These are phyloP conservation scores for Plasmodium yoelii DNA, from an alignment of 169 alveolate genomes.

Conservation along the genomic window DNA sequence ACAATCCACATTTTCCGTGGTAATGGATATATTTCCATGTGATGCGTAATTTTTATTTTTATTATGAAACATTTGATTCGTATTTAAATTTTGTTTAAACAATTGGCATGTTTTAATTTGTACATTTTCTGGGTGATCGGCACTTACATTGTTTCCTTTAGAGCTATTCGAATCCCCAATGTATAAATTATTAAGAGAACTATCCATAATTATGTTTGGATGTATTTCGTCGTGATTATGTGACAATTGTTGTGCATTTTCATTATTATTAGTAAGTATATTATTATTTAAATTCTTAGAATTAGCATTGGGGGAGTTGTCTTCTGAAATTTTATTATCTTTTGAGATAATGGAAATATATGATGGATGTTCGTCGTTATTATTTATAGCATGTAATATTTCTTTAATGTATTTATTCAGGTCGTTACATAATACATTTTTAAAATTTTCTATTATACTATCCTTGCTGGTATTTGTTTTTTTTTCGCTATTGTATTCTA, in stretches of 20 bases:
- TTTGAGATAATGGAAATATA: neutral
- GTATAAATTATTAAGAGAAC: too few relatives aligned
- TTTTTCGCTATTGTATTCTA: slow-evolving; percentile 4
- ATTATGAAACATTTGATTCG: too few relatives aligned
- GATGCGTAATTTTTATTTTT: too few relatives aligned
- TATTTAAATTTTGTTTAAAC: too few relatives aligned
- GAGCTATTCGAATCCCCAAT: too few relatives aligned
- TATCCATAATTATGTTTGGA: too few relatives aligned
- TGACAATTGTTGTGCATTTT: neutral
- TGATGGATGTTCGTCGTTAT: neutral
- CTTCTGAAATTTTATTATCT: slow-evolving; percentile 3
- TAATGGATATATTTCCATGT: too few relatives aligned
- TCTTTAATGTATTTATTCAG: slow-evolving; percentile 58
- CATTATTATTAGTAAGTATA: neutral
- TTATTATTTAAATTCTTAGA: neutral
- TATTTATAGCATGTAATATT: slow-evolving; percentile 15
- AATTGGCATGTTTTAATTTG: too few relatives aligned
- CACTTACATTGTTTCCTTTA: too few relatives aligned
- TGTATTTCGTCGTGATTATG: neutral
- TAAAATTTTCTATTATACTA: slow-evolving; percentile 49
- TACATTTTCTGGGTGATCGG: too few relatives aligned
- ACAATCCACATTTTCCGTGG: too few relatives aligned
- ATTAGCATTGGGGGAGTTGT: neutral
- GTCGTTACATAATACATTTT: slow-evolving; percentile 54
- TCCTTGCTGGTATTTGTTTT: slow-evolving; percentile 15